Evolutionary conservation across 129 eudicot species (phyloP), one percentile per base, ranked within the genome.

Genomic region (Heracleum sosnowskyi): DNA sequence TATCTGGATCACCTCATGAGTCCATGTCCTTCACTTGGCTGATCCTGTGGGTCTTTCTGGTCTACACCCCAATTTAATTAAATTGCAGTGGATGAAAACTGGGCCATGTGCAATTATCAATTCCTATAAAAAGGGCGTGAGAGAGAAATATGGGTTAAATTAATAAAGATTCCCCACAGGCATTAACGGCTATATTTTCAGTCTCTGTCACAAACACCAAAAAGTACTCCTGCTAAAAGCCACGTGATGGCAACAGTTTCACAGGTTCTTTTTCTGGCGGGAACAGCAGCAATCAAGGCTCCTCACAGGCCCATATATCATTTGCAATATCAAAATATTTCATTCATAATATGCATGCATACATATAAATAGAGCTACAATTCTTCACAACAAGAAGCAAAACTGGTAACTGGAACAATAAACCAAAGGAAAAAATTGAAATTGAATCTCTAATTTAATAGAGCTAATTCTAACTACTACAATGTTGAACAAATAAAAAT

Each of bases 191-290:
- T 62, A 77, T 40, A 60, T 77, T 77, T 77, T 60, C 80, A 60
- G 80, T 36, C 49, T 40, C 83, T 78, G 33, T 28, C 39, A 73
- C 77, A 28, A 73, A 44, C 57, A 73, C 60, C 77, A 77, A 35
- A 72, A 13, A 71, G 49, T 41, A 71, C 31, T 18, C 75, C 76
- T 20, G 55, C 53, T 45, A 31, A 39, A 36, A 57, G 35, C 76
- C 92, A 86, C 81, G 88, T 86, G 88, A 84, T 39, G 39, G 55
- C 26, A 26, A 78, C 75, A 24, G 60, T 20, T 51, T 9, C 80
- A 63, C 60, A 37, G 57, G 0, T 29, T 77, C 37, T 73, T 64
- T 29, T 57, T 68, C 40, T n/a, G 68, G 68, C 68, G 68, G 68
- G 68, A 60, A n/a, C 24, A 2, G 68, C 6, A 20, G 28, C 62